Evolutionary conservation across 2,329 filamentous ascomycete genomes (phyloP).

Genomic region (Colletotrichum simmondsii): DNA sequence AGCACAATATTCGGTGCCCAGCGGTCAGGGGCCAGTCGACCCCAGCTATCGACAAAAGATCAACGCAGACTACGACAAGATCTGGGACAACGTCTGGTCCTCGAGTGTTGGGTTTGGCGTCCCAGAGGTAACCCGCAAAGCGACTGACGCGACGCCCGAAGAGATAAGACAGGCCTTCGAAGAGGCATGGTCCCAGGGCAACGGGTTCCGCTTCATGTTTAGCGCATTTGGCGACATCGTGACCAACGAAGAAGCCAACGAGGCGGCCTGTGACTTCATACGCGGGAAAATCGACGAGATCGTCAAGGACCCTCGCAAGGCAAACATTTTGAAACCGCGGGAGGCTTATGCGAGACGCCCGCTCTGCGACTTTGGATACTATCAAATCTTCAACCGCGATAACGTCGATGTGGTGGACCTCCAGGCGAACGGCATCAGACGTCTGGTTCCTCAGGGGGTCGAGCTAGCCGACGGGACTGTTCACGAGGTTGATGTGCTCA

Average conservation of each 20-base stretch:
- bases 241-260: neutral
- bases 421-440: neutral
- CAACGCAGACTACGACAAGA: neutral
- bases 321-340: neutral
- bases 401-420: neutral
- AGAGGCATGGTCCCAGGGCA: neutral
- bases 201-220: neutral
- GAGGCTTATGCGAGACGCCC: neutral
- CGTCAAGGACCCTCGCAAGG: neutral
- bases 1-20: neutral
- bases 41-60: neutral
- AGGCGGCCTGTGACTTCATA: neutral
- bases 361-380: neutral
- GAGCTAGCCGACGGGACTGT: neutral
- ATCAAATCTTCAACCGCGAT: neutral
- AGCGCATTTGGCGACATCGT: neutral
- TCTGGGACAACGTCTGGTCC: neutral
- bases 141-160: neutral
- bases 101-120: neutral
- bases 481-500: neutral
- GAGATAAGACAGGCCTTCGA: neutral
- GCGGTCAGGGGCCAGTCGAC: neutral
- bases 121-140: neutral
- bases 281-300: neutral
- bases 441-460: neutral